Evolutionary conservation across 345 rosid genomes (phyloP).

Genomic region (Streptanthus diversifolius): DNA sequence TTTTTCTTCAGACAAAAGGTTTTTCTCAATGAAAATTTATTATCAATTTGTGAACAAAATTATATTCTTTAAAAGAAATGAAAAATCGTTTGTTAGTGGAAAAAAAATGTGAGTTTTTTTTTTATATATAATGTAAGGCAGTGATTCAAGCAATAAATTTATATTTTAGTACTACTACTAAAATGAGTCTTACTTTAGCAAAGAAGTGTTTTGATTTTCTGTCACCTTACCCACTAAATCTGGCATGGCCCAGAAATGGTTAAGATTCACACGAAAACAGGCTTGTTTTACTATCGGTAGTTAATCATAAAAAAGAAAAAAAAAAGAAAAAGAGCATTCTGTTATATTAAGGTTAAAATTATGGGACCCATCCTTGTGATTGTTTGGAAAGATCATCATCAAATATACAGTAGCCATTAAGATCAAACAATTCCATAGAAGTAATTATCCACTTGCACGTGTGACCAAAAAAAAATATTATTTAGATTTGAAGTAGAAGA

Average conservation of each 20-base stretch:
- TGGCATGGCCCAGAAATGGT: slow-evolving; percentile 16
- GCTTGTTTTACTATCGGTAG: neutral
- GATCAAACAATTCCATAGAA: too few species aligned
- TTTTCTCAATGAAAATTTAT: neutral
- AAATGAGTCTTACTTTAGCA: neutral
- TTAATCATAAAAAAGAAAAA: neutral
- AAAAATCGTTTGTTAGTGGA: neutral
- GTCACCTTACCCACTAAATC: slow-evolving; percentile 15
- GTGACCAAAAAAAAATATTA: neutral
- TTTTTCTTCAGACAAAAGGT: neutral
- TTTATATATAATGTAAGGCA: too few species aligned
- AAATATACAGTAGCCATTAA: too few species aligned
- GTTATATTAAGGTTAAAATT: neutral
- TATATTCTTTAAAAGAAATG: neutral
- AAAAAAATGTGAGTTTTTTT: neutral
- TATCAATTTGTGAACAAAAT: neutral
- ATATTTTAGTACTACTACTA: neutral
- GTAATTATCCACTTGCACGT: neutral
- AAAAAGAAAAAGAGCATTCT: too few species aligned
- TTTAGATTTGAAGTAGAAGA: neutral
- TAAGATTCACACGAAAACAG: neutral
- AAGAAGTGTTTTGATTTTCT: neutral
- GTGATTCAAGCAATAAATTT: neutral
- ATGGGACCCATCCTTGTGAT: too few species aligned
- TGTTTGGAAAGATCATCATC: too few species aligned